Evolutionary conservation across 23 red algal species (phyloP).

Genomic region (Agarophyton chilense): DNA sequence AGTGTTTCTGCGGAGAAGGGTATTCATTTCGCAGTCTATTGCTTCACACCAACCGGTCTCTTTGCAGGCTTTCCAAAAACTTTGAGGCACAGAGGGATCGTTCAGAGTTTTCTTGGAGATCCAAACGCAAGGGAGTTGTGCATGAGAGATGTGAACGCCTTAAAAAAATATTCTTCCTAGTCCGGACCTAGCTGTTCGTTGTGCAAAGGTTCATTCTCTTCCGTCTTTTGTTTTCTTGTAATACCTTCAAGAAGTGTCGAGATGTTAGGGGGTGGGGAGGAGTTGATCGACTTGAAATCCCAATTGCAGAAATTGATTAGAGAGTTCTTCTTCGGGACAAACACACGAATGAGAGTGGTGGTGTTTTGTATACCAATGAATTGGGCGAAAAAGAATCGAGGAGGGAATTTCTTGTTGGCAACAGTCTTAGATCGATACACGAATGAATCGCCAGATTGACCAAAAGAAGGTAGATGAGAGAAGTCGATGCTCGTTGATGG

Average conservation of each 20-base stretch:
- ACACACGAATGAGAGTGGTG: not conserved
- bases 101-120: not conserved
- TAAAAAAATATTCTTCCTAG: not conserved
- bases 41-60: constrained; percentile 17
- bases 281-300: constrained; percentile 24
- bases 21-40: constrained; percentile 33
- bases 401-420: not conserved
- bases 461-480: not conserved
- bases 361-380: constrained; percentile 13
- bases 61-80: not conserved
- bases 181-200: not conserved
- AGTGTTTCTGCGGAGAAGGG: not conserved
- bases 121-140: not conserved
- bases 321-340: not conserved
- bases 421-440: constrained; percentile 1
- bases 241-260: constrained; percentile 10
- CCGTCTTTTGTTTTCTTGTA: not conserved
- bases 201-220: not conserved
- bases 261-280: not conserved
- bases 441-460: not conserved
- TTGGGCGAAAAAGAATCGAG: not conserved
- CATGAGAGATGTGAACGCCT: not conserved
- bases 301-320: not conserved
- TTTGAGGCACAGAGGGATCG: not conserved
- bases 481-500: not conserved